A percentile compares a stretch with the other conserved stretches of the same genome.
Evolutionary conservation across 495 filamentous ascomycete species (phyloP).

Genomic region (Thozetella sp.): DNA sequence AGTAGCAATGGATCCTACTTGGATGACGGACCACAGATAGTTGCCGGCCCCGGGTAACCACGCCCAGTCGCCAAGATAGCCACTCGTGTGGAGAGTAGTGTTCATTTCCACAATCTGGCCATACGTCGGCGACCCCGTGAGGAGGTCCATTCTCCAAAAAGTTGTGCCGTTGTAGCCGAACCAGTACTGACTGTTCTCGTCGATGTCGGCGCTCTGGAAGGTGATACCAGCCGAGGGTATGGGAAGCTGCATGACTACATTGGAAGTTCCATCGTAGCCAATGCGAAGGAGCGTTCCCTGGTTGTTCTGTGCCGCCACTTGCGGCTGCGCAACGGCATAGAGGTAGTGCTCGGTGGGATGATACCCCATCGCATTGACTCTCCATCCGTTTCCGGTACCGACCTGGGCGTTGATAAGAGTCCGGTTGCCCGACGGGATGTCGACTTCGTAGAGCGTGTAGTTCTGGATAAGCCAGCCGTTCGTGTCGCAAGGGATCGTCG

Average conservation of each 20-base stretch:
- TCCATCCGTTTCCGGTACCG: conserved; percentile 4
- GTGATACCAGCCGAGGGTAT: not conserved
- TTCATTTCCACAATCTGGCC: not conserved
- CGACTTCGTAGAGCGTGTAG: conserved; percentile 1
- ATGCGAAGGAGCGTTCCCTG: not conserved
- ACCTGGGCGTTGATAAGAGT: not conserved
- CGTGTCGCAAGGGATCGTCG: not conserved
- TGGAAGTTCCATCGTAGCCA: not conserved
- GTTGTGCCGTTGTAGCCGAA: not conserved
- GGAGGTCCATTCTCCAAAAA: not conserved
- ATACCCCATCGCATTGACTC: conserved; percentile 9
- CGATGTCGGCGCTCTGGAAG: conserved; percentile 1
- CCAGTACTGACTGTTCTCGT: conserved; percentile 1
- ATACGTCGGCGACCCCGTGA: not conserved
- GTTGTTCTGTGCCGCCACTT: not conserved
- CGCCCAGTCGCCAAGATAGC: not conserved
- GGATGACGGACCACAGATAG: not conserved
- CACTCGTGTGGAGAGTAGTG: not conserved
- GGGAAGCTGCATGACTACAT: not conserved
- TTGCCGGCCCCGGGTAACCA: not conserved
- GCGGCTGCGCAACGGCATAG: not conserved
- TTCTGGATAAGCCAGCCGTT: conserved; percentile 4
- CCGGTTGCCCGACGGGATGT: not conserved
- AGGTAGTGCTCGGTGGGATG: not conserved
- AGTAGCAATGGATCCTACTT: not conserved